A percentile compares a stretch with the other conserved stretches of the same genome.
Conservation (phyloP, 2,329 filamentous ascomycete species). For the Venturiaceae sp. region DNA sequence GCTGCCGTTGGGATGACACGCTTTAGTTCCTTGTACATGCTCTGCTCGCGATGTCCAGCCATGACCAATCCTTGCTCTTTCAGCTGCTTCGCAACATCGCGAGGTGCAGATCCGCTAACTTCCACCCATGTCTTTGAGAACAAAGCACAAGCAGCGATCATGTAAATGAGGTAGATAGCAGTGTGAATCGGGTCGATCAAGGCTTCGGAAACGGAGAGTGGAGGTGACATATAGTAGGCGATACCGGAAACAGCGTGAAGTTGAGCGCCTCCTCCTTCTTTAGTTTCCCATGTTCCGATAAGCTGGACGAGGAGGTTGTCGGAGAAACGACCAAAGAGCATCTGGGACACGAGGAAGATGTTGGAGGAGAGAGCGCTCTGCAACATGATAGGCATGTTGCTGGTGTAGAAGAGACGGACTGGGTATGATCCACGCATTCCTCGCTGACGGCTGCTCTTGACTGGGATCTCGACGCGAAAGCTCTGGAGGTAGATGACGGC, state of each 20-base stretch:
- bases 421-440: constrained; percentile 97
- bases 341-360: constrained; percentile 97
- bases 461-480: constrained; percentile 98
- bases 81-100: constrained; percentile 98
- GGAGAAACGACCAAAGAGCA: constrained; percentile 98
- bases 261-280: constrained; percentile 80
- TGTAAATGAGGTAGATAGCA: constrained; percentile 89
- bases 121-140: constrained; percentile 99
- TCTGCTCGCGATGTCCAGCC: constrained; percentile 98
- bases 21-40: constrained; percentile 99
- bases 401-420: constrained; percentile 98
- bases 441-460: constrained; percentile 98
- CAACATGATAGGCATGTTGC: constrained; percentile 99
- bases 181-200: constrained; percentile 96
- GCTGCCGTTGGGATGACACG: constrained; percentile 96
- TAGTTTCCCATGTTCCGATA: constrained; percentile 96
- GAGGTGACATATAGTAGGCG: constrained; percentile 99
- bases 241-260: constrained; percentile 88
- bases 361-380: constrained; percentile 98
- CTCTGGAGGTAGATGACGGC: constrained; percentile 98
- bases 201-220: constrained; percentile 94
- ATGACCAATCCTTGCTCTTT: constrained; percentile 99
- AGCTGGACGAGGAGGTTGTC: constrained; percentile 98
- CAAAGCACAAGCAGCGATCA: constrained; percentile 93
- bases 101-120: constrained; percentile 93